Conservation (phyloP, 305 asterid genomes). For the Galium porrigens region DNA sequence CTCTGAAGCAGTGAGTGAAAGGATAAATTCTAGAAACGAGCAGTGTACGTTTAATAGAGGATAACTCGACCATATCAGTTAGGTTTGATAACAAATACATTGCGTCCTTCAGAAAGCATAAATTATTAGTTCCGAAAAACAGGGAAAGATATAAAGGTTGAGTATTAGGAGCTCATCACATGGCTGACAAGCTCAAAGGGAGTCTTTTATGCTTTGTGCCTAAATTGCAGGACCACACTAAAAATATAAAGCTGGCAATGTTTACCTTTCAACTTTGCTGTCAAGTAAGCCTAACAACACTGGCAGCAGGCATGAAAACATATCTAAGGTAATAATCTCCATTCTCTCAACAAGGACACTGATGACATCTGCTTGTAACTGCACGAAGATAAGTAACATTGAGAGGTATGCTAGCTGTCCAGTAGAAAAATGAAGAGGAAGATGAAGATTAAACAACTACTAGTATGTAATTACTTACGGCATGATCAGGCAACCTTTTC, state of each 20-base stretch:
- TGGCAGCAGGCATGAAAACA: conserved; percentile 81
- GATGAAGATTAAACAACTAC: neutral
- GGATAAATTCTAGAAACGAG: neutral
- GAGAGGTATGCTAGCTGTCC: conserved; percentile 6
- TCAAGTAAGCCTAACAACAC: conserved; percentile 68
- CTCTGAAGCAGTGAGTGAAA: neutral
- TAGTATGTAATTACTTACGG: conserved; percentile 40
- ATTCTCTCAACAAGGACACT: conserved; percentile 51
- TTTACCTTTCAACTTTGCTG: conserved; percentile 74
- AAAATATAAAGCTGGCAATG: neutral
- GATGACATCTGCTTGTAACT: conserved; percentile 60
- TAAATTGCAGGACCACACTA: neutral
- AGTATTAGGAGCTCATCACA: neutral
- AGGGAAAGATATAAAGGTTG: neutral
- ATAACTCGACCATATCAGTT: neutral
- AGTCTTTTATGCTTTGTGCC: neutral
- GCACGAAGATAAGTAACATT: conserved; percentile 18
- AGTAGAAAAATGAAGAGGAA: conserved; percentile 1
- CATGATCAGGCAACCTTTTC: conserved; percentile 66
- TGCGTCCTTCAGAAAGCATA: neutral
- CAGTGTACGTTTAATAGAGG: neutral
- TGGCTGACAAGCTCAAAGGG: neutral
- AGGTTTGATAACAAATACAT: neutral
- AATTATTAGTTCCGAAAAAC: neutral
- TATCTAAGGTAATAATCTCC: conserved; percentile 62